phyloP scores from a whole-genome alignment of 1,284 basidiomycete species.

The Serendipita sp. region DNA sequence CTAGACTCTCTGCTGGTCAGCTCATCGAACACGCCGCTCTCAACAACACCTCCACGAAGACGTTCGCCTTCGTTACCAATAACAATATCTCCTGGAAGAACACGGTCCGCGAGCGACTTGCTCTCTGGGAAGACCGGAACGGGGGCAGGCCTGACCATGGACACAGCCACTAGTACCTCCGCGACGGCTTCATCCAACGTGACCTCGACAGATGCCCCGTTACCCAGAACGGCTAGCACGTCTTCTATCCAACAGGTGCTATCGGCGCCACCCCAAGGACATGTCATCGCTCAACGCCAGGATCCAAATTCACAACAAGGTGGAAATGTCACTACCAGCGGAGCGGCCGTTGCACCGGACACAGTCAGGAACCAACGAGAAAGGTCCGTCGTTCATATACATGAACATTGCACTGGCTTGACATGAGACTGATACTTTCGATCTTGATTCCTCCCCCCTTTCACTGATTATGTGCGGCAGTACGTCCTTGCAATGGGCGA shows the following conservation, averaged over 20 bases:
- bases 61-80: slow-evolving; percentile 9
- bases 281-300: too few relatives aligned
- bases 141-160: neutral
- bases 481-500: slow-evolving; percentile 53
- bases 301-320: neutral
- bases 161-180: neutral
- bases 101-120: slow-evolving; percentile 42
- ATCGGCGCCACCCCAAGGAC: too few relatives aligned
- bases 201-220: neutral
- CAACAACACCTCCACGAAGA: neutral
- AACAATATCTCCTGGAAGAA: slow-evolving; percentile 30
- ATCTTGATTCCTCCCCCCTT: slow-evolving; percentile 17
- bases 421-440: neutral
- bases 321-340: neutral
- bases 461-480: slow-evolving; percentile 21
- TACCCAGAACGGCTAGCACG: neutral
- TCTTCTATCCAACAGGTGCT: neutral
- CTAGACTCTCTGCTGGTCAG: neutral
- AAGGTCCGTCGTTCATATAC: neutral
- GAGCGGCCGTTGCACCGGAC: neutral
- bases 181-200: neutral
- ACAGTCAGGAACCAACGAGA: neutral
- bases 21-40: neutral
- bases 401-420: neutral
- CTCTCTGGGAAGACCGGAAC: slow-evolving; percentile 21